Base-by-base conservation (phyloP, 2,329 filamentous ascomycete species). In the Fusarium mexicanum region DNA sequence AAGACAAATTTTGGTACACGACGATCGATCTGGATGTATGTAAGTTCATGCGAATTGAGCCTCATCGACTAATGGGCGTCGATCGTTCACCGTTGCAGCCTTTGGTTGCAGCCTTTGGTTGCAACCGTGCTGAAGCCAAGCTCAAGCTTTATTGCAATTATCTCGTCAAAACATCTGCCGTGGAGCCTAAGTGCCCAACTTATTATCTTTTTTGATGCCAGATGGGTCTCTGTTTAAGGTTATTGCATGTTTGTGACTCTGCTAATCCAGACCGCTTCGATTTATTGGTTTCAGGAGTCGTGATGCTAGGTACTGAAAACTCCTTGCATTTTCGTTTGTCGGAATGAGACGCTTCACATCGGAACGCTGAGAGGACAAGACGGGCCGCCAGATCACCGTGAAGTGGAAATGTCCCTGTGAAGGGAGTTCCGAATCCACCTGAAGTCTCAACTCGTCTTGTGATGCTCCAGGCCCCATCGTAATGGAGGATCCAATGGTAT, bases 401-500 rank as follows among this genome's bases (percentile, higher is more conserved):
- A 66, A 61, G 71, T 75, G 64, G 72, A 73, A 74, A 65, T 26
- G 62, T 62, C 44, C 47, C 55, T 47, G 48, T 55, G 53, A 51
- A 74, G 63, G 58, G 58, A 72, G 43, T 55, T 64, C 35, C 51
- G 40, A 72, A 72, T 61, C 72, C 72, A 74, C 72, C 48, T 57
- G 67, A 69, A 76, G 57, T 71, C 69, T 77, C 69, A 68, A 55
- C 44, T 64, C 64, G 54, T 71, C 71, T 74, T 74, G 67, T 76
- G 76, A 75, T 77, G 72, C 65, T 72, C 64, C 71, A 72, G 41
- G 60, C 59, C 62, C 76, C 46, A 64, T 69, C 46, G 33, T 37
- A 67, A 67, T 65, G 71, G 74, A 71, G 74, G 74, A 77, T 76
- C 64, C 74, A 38, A 70, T 77, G 67, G 64, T 73, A 77, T 77